Base-by-base conservation (phyloP, 371 early-diverging fungal species). In the Zancudomyces culisetae region DNA sequence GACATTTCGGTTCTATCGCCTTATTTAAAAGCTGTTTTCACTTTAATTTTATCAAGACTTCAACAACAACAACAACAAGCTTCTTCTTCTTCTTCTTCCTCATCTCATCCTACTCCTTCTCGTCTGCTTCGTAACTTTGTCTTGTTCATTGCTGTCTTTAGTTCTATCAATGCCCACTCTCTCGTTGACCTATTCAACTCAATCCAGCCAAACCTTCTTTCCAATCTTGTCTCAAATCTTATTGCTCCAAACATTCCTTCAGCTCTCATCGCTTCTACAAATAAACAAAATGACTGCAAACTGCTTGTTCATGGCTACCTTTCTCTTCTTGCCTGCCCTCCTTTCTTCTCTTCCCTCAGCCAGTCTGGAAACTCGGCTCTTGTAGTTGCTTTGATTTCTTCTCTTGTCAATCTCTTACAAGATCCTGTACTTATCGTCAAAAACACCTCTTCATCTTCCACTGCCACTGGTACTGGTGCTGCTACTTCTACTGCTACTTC, bases 131-230 rank as follows among this genome's bases (percentile, higher is more conserved):
- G 77, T 43, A 75, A 73, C 51, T 88, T 93, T 63, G 70, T 84
- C 29, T 73, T 80, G 45, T 91, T 88, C 69, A 60, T 60, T 18
- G 68, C 52, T 12, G 55, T 87, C 19, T 72, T 75, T 54, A 64
- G 74, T 50, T 79, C 80, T 56, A 71, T 85, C 54, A 73, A 67
- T 1, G 57, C 60, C 13, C 27, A 15, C 18, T 55, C 23, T 66
- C 30, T 88, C 42, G 66, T 91, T 52, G 69, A 71, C 13, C 64
- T 79, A 0, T 78, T 86, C 62, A 87, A 95, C 46, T 55, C 63
- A 24, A 71, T 95, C 41, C 90, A 91, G 64, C 74, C 79, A 1
- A 72, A 66, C 74, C 63, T 90, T 49, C 84, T 90, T 65, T 73
- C 73, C 1, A 74, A 79, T 39, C 64, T 93, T 43, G 54, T 85